phyloP scores from a whole-genome alignment of 805 yeast genomes.

The Candida awuae region DNA sequence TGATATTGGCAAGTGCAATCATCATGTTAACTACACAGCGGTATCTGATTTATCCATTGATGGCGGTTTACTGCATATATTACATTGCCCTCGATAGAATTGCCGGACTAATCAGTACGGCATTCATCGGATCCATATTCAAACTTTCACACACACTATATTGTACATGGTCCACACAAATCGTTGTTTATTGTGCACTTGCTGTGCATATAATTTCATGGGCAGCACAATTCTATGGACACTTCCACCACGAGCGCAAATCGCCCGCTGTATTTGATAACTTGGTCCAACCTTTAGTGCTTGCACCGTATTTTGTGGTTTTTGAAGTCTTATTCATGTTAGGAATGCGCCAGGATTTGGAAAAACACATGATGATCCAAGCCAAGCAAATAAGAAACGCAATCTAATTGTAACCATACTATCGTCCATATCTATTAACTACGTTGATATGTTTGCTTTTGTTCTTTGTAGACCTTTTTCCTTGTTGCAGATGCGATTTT shows the following conservation, averaged over 20 bases:
- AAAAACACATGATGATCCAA: constrained; percentile 39
- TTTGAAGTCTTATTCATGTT: constrained; percentile 64
- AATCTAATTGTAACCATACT: not conserved
- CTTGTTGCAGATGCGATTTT: too few species aligned
- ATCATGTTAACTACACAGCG: constrained; percentile 24
- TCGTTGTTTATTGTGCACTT: constrained; percentile 26
- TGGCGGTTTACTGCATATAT: constrained; percentile 44
- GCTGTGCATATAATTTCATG: constrained; percentile 50
- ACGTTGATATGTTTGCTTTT: not conserved
- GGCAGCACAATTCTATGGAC: constrained; percentile 84
- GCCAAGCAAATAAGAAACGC: constrained; percentile 29
- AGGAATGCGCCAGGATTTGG: constrained; percentile 52
- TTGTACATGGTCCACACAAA: constrained; percentile 9
- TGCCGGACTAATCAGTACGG: constrained; percentile 39
- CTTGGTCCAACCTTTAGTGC: constrained; percentile 71
- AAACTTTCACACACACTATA: constrained; percentile 14
- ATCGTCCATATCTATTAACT: not conserved
- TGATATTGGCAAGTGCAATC: constrained; percentile 52
- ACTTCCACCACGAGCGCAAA: constrained; percentile 68
- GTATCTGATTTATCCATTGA: constrained; percentile 31
- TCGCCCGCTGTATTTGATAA: constrained; percentile 87
- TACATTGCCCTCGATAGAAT: constrained; percentile 50
- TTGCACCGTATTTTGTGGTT: constrained; percentile 86
- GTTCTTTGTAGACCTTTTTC: too few species aligned
- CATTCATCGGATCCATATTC: constrained; percentile 27